Evolutionary conservation across 2,329 filamentous ascomycete species (phyloP).

Genomic region (Geosmithia flava): DNA sequence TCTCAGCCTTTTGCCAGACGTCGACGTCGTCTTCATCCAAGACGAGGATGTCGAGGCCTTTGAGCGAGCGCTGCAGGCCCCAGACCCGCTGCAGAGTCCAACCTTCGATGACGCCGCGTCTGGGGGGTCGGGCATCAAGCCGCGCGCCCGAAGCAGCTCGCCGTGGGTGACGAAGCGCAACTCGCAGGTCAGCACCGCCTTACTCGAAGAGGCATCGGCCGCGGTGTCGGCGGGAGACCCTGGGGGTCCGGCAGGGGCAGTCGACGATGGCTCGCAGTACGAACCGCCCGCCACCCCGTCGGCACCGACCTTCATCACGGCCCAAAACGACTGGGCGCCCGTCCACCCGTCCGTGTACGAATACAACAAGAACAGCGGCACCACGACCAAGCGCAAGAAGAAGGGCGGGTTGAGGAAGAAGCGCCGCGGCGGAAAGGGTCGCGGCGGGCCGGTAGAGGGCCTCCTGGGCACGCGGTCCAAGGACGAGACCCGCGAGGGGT

Average conservation of each 20-base stretch:
- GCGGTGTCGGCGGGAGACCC: conserved; percentile 21
- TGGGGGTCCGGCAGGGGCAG: conserved; percentile 13
- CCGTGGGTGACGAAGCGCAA: conserved; percentile 29
- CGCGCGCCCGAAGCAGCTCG: conserved; percentile 25
- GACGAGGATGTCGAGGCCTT: conserved; percentile 67
- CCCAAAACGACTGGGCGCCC: conserved; percentile 92
- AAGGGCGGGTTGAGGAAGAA: conserved; percentile 23
- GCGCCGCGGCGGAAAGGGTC: conserved; percentile 8
- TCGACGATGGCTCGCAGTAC: conserved; percentile 2
- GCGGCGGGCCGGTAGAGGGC: conserved; percentile 22
- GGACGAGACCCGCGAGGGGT: conserved; percentile 91
- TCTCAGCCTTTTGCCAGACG: conserved; percentile 61
- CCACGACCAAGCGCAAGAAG: conserved; percentile 21
- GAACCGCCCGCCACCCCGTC: not conserved
- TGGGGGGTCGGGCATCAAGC: conserved; percentile 26
- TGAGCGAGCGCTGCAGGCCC: conserved; percentile 67
- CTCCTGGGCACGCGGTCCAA: conserved; percentile 48
- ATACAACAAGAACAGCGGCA: conserved; percentile 22
- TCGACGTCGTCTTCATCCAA: conserved; percentile 63
- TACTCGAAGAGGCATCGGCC: conserved; percentile 17
- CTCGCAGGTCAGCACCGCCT: conserved; percentile 15
- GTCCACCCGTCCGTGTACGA: conserved; percentile 57
- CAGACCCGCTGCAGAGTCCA: conserved; percentile 57
- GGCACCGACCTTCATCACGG: conserved; percentile 57
- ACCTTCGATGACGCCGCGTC: conserved; percentile 22